Base-by-base conservation (phyloP, 495 filamentous ascomycete genomes). In the Xylaria curta region DNA sequence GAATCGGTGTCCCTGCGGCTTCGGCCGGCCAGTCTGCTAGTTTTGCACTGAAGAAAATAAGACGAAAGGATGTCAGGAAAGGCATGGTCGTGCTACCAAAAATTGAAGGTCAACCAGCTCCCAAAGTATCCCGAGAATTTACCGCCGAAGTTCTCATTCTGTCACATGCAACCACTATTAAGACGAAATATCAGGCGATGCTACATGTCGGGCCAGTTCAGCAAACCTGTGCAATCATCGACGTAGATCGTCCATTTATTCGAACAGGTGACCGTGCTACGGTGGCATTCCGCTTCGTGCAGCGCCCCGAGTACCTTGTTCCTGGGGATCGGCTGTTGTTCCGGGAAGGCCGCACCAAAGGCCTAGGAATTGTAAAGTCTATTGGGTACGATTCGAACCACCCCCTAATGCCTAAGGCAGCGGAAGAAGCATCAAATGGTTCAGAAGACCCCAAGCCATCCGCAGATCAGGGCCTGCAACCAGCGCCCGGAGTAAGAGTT, bases 111-210 rank as follows among this genome's bases (percentile, higher is more conserved):
- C 87, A 89, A 40, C 83, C 88, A 40, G 85, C 89, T 5, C 91
- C 91, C 4, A 97, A 95, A 76, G 96, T 97, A 8, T 92, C 92
- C 79, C 89, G 93, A 46, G 95, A 98, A 77, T 99, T 99, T 79
- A 87, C 97, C 64, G 96, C 96, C 21, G 96, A 99, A 83, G 96
- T 98, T 4, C 87, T 99, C 7, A 99, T 99, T 72, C 86, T 99
- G 9, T 94, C 92, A 4, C 96, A 99, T 78, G 96, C 96, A 1
- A 99, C 96, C n/a, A 99, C 96, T 58, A 99, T 99, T 81, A 96
- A 97, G 79, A 94, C 93, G 7, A 95, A 95, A 76, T 99, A 99
- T 78, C 96, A 99, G 81, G 97, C 96, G 6, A 99, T 99, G 96
- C 87, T 99, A 26, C 96, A 99, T 76, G 96, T 99, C 24, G 96